Percentiles rank a stretch among this genome's conserved stretches.
phyloP scores from a whole-genome alignment of 2,329 filamentous ascomycete genomes.

The Paraconiothyrium brasiliense region DNA sequence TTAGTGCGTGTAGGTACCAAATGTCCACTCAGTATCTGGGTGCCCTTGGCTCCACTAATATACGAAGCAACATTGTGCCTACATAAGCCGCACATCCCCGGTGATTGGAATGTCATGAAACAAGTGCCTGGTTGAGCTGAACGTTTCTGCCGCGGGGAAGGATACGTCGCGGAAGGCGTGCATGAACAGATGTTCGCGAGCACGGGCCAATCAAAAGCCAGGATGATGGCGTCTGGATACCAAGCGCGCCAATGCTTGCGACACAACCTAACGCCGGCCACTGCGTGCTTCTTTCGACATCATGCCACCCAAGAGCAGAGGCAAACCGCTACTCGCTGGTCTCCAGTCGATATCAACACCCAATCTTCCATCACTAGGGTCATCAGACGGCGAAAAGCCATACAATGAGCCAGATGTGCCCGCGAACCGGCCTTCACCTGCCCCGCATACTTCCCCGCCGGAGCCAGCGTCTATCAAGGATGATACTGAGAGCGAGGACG shows the following conservation, averaged over 20 bases:
- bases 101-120: too few relatives aligned
- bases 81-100: too few relatives aligned
- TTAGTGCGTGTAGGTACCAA: too few relatives aligned
- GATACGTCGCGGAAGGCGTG: neutral
- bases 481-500: conserved; percentile 35
- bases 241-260: neutral
- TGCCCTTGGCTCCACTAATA: too few relatives aligned
- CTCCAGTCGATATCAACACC: conserved; percentile 59
- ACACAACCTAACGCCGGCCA: neutral
- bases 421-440: conserved; percentile 31
- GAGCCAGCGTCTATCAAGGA: conserved; percentile 48
- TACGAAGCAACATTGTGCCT: too few relatives aligned
- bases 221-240: neutral
- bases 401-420: conserved; percentile 20
- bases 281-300: conserved; percentile 23
- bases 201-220: neutral
- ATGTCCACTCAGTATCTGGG: too few relatives aligned
- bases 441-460: conserved; percentile 40
- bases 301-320: conserved; percentile 58
- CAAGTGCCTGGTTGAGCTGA: too few relatives aligned
- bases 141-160: too few relatives aligned
- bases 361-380: conserved; percentile 55
- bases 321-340: conserved; percentile 48
- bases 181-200: neutral
- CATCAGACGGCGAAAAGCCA: conserved; percentile 34